Conservation (phyloP, 2,329 filamentous ascomycete species). For the Arthrobotrys sphaeroides region DNA sequence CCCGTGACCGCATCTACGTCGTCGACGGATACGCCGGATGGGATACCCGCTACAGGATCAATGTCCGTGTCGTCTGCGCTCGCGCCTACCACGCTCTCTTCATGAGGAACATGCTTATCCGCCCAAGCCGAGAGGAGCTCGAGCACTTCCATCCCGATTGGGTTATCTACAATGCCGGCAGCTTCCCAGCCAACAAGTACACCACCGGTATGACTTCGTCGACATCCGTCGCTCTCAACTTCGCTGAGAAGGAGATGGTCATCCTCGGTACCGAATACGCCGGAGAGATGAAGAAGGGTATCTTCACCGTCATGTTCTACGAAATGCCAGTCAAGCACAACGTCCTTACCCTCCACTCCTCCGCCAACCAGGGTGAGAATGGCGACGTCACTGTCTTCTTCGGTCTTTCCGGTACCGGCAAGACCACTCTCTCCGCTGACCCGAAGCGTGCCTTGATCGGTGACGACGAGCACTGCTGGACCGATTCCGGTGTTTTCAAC, state of each 20-base stretch:
- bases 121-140: slow-evolving; percentile 87
- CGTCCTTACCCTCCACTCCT: slow-evolving; percentile 96
- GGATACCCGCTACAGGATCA: slow-evolving; percentile 98
- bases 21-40: slow-evolving; percentile 97
- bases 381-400: slow-evolving; percentile 99
- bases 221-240: slow-evolving; percentile 98
- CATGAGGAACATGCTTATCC: slow-evolving; percentile 99
- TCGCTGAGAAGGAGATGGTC: slow-evolving; percentile 99
- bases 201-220: slow-evolving; percentile 98
- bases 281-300: slow-evolving; percentile 96
- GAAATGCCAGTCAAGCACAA: slow-evolving; percentile 99
- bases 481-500: slow-evolving; percentile 96
- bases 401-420: slow-evolving; percentile 96
- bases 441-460: slow-evolving; percentile 95
- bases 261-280: slow-evolving; percentile 99
- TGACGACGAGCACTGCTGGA: slow-evolving; percentile 99
- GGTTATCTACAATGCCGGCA: slow-evolving; percentile 97
- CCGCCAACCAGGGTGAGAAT: slow-evolving; percentile 92
- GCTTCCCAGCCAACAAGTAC: slow-evolving; percentile 96
- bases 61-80: slow-evolving; percentile 96
- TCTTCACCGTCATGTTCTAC: slow-evolving; percentile 99
- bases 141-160: slow-evolving; percentile 99
- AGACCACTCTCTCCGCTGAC: slow-evolving; percentile 97
- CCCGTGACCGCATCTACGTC: slow-evolving; percentile 97
- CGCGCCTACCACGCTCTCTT: slow-evolving; percentile 99